A percentile compares a stretch with the other conserved stretches of the same genome.
These are phyloP conservation scores for Epichloe bromicola DNA, from an alignment of 2,329 filamentous ascomycete species.

Conservation along the genomic window DNA sequence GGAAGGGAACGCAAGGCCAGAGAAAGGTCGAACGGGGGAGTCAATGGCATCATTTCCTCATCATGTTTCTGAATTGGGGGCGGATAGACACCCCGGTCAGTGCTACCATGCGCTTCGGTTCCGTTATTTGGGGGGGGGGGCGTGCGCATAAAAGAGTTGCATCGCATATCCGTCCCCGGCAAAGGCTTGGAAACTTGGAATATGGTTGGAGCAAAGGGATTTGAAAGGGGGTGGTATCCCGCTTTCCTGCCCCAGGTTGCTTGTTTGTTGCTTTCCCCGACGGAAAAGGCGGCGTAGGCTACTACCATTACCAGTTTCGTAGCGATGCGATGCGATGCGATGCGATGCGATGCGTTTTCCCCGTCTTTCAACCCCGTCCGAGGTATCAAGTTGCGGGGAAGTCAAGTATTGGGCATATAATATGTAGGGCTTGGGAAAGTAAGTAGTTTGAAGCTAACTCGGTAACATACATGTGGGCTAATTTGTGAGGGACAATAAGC, in stretches of 20 bases:
- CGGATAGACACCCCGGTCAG: neutral
- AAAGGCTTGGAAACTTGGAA: no score
- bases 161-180: neutral
- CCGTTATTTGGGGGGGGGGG: neutral
- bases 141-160: neutral
- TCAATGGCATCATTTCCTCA: neutral
- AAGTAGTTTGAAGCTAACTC: neutral
- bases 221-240: neutral
- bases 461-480: slow-evolving; percentile 63
- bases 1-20: neutral
- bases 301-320: neutral
- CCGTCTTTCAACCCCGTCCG: neutral
- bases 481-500: slow-evolving; percentile 68
- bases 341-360: neutral
- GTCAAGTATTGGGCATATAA: no score
- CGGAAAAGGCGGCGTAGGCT: neutral
- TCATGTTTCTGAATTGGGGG: neutral
- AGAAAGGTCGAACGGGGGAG: neutral
- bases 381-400: neutral
- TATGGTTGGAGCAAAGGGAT: neutral
- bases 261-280: neutral
- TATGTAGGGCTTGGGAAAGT: neutral
- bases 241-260: neutral
- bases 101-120: neutral
- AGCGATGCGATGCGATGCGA: neutral